These are phyloP conservation scores for Esteya vermicola DNA, from an alignment of 2,329 filamentous ascomycete species.

Conservation along the genomic window DNA sequence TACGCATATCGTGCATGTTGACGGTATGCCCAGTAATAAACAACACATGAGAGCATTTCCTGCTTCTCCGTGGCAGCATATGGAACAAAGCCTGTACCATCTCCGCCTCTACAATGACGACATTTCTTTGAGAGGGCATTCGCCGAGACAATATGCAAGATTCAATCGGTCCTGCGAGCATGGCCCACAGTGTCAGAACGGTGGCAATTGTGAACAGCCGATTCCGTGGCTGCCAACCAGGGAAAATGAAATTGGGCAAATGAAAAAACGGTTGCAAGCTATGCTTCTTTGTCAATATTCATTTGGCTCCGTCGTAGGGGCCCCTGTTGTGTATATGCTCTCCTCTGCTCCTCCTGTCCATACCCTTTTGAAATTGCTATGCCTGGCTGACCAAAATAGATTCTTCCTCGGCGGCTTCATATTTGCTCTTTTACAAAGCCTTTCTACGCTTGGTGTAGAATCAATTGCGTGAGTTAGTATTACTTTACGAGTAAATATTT, in stretches of 20 bases:
- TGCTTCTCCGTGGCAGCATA: constrained; percentile 14
- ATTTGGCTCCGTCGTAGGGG: constrained; percentile 14
- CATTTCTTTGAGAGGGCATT: constrained; percentile 3
- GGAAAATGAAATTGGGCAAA: constrained; percentile 5
- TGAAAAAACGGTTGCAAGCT: constrained; percentile 12
- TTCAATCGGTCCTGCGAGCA: not conserved
- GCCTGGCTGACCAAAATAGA: not conserved
- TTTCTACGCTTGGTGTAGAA: constrained; percentile 9
- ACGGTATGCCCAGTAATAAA: too few relatives aligned
- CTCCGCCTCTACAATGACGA: constrained; percentile 12
- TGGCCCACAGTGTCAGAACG: not conserved
- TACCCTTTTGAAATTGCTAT: too few relatives aligned
- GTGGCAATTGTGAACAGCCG: constrained; percentile 5
- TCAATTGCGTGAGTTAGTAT: constrained; percentile 6
- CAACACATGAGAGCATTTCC: not conserved
- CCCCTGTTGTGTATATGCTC: constrained; percentile 10
- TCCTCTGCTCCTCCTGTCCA: not conserved
- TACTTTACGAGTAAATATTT: not conserved
- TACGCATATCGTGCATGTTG: too few relatives aligned
- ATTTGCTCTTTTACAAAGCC: constrained; percentile 11
- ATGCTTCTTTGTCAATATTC: constrained; percentile 15
- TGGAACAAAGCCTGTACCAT: constrained; percentile 12
- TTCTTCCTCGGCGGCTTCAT: constrained; percentile 16
- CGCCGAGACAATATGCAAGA: constrained; percentile 10
- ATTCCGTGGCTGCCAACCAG: constrained; percentile 3